Percentiles rank a stretch among this genome's conserved stretches.
Evolutionary conservation across 768 basidiomycete genomes (phyloP).

Genomic region (Daedalea quercina): DNA sequence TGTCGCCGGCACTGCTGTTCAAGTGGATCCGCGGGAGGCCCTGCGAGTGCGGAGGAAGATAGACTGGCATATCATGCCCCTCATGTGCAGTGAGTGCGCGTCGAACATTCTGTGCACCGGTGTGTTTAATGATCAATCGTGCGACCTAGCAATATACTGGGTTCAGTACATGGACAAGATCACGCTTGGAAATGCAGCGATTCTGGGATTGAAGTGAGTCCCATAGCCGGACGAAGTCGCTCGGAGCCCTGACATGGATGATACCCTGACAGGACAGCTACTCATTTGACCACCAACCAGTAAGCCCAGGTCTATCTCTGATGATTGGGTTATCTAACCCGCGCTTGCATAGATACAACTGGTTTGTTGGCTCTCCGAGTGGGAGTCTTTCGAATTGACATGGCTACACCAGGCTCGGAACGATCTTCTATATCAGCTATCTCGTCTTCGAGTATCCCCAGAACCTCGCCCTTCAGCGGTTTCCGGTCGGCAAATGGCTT

Average conservation of each 20-base stretch:
- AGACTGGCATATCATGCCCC: conserved; percentile 59
- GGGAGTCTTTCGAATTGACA: background rate
- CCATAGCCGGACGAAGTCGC: background rate
- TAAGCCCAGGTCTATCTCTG: conserved; percentile 22
- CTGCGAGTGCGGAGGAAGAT: conserved; percentile 54
- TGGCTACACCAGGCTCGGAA: conserved; percentile 50
- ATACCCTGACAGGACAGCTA: conserved; percentile 36
- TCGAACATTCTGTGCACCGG: conserved; percentile 11
- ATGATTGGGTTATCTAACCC: background rate
- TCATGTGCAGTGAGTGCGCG: conserved; percentile 64
- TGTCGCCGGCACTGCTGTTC: conserved; percentile 34
- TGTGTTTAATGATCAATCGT: too few relatives aligned
- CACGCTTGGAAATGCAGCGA: conserved; percentile 59
- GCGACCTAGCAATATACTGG: conserved; percentile 28
- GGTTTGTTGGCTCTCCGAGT: conserved; percentile 28
- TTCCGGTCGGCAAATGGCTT: conserved; percentile 79
- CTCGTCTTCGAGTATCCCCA: conserved; percentile 70
- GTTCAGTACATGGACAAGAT: conserved; percentile 80
- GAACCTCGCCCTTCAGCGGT: conserved; percentile 65
- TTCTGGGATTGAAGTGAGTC: conserved; percentile 61
- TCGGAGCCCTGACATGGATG: background rate
- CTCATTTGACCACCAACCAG: conserved; percentile 62
- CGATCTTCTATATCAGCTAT: conserved; percentile 69
- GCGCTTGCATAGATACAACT: conserved; percentile 47
- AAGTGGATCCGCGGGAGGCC: conserved; percentile 47